These are phyloP conservation scores for Starmera quercuum DNA, from an alignment of 805 yeast species.

Conservation along the genomic window DNA sequence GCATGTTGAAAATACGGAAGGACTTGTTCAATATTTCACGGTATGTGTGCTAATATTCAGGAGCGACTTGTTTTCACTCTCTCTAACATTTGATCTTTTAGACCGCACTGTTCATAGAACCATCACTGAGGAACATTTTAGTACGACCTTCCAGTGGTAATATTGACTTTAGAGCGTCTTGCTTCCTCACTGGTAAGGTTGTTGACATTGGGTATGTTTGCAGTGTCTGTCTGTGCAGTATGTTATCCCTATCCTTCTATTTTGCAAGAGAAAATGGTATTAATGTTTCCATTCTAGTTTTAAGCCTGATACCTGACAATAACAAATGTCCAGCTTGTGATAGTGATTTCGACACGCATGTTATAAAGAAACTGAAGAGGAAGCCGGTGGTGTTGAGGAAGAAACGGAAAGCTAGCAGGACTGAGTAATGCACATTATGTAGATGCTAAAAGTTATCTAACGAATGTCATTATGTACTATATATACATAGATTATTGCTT, in stretches of 20 bases:
- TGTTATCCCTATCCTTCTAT: slow-evolving; percentile 16
- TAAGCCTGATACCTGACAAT: slow-evolving; percentile 60
- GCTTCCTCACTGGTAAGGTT: slow-evolving; percentile 83
- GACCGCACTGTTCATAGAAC: slow-evolving; percentile 83
- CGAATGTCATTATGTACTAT: too few relatives aligned
- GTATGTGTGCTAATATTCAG: slow-evolving; percentile 2
- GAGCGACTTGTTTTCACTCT: not conserved
- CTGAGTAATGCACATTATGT: not conserved
- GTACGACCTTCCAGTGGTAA: slow-evolving; percentile 77
- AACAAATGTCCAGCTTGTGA: slow-evolving; percentile 82
- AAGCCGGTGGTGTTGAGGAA: slow-evolving; percentile 47
- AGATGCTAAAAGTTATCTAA: not conserved
- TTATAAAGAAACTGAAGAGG: slow-evolving; percentile 48
- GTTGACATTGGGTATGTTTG: slow-evolving; percentile 94
- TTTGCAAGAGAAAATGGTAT: not conserved
- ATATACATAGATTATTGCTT: too few relatives aligned
- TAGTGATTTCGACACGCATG: slow-evolving; percentile 61
- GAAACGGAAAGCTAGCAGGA: slow-evolving; percentile 18
- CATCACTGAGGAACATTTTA: slow-evolving; percentile 67
- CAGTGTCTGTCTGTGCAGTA: slow-evolving; percentile 81
- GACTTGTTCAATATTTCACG: slow-evolving; percentile 72
- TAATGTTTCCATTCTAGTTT: slow-evolving; percentile 16
- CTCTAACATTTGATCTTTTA: slow-evolving; percentile 10
- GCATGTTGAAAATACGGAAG: slow-evolving; percentile 56
- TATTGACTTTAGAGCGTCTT: slow-evolving; percentile 91